Base-by-base conservation (phyloP, 1,284 basidiomycete species). In the Trichosporon sp. region DNA sequence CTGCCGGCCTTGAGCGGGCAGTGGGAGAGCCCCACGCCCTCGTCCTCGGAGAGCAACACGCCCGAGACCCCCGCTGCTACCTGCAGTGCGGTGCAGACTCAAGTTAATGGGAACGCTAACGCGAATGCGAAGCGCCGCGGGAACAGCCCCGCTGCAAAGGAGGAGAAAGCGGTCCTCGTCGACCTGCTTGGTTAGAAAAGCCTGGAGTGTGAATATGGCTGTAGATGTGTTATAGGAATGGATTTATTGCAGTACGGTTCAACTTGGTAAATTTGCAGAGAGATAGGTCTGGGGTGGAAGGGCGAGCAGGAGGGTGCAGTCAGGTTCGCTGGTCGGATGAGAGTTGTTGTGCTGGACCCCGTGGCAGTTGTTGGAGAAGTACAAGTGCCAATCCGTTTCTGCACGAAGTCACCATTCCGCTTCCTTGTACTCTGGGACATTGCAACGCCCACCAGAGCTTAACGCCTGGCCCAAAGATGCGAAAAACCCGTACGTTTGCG, bases 151-250 rank as follows among this genome's bases (percentile, higher is more conserved):
- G 59, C 46, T 7, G 67, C 38, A 7, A 40, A 59, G 10, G 65
- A 70, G 63, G 68, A 70, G 51, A 35, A 59, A 51, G n/a, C 37
- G 51, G 68, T 43, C 1, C 64, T 67, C 69, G 61, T 48, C 16
- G 65, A 46, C 6, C 69, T 70, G 10, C 65, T 67, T 1, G 40
- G 32, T 26, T 70, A 51, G n/a, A 7, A 19, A 14, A 19, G 3
- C 7, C 19, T 3, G 2, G 51, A 19, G 19, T 21, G n/a, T 10
- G 21, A 26, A 54, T 19, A 54, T 26, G 51, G 19, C n/a, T 1
- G 4, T 10, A 63, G 61, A 37, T 63, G 37, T 63, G 61, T 10
- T 37, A 37, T 37, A 35, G 35, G 51, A 54, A 54, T 54, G 51
- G 61, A 63, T 63, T 54, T 54, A 54, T 11, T 54, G 51, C 51